phyloP scores from a whole-genome alignment of 148 eudicot genomes.

The Hydrangea macrophylla region DNA sequence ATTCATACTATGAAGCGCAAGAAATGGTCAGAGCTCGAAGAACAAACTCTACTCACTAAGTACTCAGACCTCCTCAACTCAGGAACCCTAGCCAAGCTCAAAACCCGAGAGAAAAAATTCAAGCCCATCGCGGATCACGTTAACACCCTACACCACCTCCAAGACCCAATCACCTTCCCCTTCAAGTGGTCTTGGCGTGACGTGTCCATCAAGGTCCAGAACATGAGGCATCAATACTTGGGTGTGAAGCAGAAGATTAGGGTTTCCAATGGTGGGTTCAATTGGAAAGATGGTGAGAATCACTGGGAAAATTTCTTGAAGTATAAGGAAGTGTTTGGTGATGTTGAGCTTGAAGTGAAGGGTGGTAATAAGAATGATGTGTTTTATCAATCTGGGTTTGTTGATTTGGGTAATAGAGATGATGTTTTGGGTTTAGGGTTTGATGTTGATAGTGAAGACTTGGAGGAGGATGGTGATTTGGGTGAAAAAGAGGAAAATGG shows the following conservation, averaged over 20 bases:
- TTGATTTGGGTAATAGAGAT: conserved; percentile 34
- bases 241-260: conserved; percentile 85
- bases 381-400: conserved; percentile 12
- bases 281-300: conserved; percentile 74
- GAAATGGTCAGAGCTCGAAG: conserved; percentile 88
- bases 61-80: conserved; percentile 54
- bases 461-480: conserved; percentile 43
- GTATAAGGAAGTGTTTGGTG: conserved; percentile 88
- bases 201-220: conserved; percentile 86
- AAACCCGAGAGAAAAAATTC: conserved; percentile 87
- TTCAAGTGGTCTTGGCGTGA: conserved; percentile 93
- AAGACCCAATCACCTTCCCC: conserved; percentile 57
- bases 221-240: conserved; percentile 91
- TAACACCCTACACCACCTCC: conserved; percentile 60
- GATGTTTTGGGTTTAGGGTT: conserved; percentile 39
- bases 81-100: conserved; percentile 67
- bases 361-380: conserved; percentile 26
- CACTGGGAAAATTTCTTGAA: conserved; percentile 80
- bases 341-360: conserved; percentile 56
- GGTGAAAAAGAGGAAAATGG: conserved; percentile 30
- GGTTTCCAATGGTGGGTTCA: conserved; percentile 42
- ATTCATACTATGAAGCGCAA: conserved; percentile 65
- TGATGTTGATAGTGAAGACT: conserved; percentile 42
- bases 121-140: conserved; percentile 87
- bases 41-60: conserved; percentile 55